Evolutionary conservation across 2,329 filamentous ascomycete species (phyloP).

Genomic region (Scortechinia acanthostroma): DNA sequence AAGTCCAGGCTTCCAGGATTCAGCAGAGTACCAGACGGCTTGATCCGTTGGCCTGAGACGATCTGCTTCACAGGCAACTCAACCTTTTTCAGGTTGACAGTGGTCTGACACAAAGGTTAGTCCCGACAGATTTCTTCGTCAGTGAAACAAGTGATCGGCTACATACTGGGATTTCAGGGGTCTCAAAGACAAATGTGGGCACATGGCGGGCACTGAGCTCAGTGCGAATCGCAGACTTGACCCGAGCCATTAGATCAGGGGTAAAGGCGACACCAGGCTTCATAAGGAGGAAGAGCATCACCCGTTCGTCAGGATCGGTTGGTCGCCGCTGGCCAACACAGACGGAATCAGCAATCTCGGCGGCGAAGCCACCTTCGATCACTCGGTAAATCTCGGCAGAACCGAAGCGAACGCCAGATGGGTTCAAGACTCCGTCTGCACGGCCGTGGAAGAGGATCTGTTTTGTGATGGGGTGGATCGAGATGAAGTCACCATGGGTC

Average conservation of each 20-base stretch:
- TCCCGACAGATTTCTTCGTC: too few relatives aligned
- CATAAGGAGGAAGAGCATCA: slow-evolving; percentile 49
- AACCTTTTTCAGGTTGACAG: slow-evolving; percentile 79
- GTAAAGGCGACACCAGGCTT: slow-evolving; percentile 47
- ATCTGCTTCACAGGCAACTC: slow-evolving; percentile 81
- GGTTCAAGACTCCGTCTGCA: slow-evolving; percentile 75
- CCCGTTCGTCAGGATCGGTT: slow-evolving; percentile 40
- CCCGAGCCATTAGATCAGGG: slow-evolving; percentile 38
- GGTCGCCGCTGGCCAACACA: slow-evolving; percentile 73
- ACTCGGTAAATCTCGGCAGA: slow-evolving; percentile 75
- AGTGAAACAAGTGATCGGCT: background rate
- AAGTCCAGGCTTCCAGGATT: slow-evolving; percentile 72
- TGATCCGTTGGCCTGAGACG: slow-evolving; percentile 67
- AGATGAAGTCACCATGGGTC: slow-evolving; percentile 78
- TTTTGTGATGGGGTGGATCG: slow-evolving; percentile 60
- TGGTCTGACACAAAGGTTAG: slow-evolving; percentile 43
- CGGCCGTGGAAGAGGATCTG: slow-evolving; percentile 62
- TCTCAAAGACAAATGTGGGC: slow-evolving; percentile 73
- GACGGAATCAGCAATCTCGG: slow-evolving; percentile 62
- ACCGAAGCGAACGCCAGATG: slow-evolving; percentile 72
- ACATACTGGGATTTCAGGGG: slow-evolving; percentile 72
- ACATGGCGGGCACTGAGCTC: slow-evolving; percentile 70
- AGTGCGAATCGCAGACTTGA: slow-evolving; percentile 58
- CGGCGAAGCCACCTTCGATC: slow-evolving; percentile 57
- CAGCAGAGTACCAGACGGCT: slow-evolving; percentile 68